Evolutionary conservation across 768 basidiomycete species (phyloP), one percentile per base, ranked within the genome.

Genomic region (Suillus fuscotomentosus): DNA sequence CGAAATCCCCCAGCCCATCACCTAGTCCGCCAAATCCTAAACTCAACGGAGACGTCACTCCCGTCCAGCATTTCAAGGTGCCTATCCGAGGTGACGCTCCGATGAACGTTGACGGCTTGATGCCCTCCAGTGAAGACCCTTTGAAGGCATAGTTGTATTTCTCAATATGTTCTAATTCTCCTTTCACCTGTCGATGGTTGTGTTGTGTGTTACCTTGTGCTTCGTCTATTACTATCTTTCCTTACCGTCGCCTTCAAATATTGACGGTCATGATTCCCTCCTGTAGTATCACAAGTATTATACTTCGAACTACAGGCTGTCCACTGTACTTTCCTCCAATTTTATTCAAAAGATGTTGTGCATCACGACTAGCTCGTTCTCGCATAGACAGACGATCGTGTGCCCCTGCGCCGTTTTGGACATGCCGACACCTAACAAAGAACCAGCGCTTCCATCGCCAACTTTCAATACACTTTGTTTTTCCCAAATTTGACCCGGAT

Each of bases 401-500:
- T 78, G 72, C 63, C 67, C 67, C 48, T 74, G 79, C 39, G 67
- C 76, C 31, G 72, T 69, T 61, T 74, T 72, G 39, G 90, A 70
- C 13, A 78, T 79, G 1, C 88, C 88, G 22, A 94, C 88, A 11
- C 95, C 95, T 36, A 97, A 72, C 64, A 97, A 75, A 1, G 91
- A 85, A 0, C 96, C 94, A 15, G 86, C 84, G 22, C 81, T 78
- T 2, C 86, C 88, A 64, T 87, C 88, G 15, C 86, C 87, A 13
- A 95, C 82, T 68, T 85, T 84, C n/a, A 97, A 77, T 31, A 97
- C 88, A 1, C 89, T 83, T 73, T 97, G 95, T 70, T 88, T 91
- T 11, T 91, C 92, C 82, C 83, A 87, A 59, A 80, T 81, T 56
- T 86, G 87, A 20, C 75, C 81, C 1, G 77, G 67, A 2, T 76